Evolutionary conservation across 208 protist genomes (phyloP).

Genomic region (Acanthamoeba rhysodes): DNA sequence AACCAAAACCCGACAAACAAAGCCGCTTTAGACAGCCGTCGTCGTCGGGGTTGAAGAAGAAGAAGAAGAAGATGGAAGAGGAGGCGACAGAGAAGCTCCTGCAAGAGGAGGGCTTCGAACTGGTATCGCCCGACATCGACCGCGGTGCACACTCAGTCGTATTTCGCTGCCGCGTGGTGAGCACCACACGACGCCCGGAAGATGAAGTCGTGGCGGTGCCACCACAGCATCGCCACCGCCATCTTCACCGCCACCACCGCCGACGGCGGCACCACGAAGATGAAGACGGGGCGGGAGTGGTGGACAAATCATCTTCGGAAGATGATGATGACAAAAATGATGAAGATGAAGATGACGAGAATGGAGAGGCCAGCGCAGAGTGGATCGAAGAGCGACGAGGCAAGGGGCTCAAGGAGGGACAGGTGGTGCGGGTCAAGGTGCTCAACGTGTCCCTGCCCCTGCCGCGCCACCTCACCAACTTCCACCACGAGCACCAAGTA

Average conservation of each 20-base stretch:
- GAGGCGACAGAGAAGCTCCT: constrained; percentile 2
- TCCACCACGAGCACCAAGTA: constrained; percentile 65
- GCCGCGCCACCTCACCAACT: constrained; percentile 69
- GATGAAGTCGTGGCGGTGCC: background rate
- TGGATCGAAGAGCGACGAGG: background rate
- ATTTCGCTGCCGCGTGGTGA: constrained; percentile 28
- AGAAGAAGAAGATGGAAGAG: background rate
- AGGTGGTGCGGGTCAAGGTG: constrained; percentile 70
- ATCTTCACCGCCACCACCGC: background rate
- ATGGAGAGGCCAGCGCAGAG: background rate
- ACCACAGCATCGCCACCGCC: background rate
- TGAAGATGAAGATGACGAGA: background rate
- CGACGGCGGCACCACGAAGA: background rate
- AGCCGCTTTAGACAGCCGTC: background rate
- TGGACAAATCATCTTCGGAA: background rate
- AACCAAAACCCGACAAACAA: background rate
- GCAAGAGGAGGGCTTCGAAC: constrained; percentile 30
- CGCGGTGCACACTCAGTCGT: constrained; percentile 43
- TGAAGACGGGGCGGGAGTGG: background rate
- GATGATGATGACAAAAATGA: background rate
- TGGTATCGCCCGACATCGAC: constrained; percentile 31
- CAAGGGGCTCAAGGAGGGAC: background rate
- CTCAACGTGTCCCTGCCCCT: constrained; percentile 71
- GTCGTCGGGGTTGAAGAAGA: background rate
- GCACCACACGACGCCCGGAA: background rate